phyloP scores from a whole-genome alignment of 495 filamentous ascomycete genomes.

The Physcia stellaris region DNA sequence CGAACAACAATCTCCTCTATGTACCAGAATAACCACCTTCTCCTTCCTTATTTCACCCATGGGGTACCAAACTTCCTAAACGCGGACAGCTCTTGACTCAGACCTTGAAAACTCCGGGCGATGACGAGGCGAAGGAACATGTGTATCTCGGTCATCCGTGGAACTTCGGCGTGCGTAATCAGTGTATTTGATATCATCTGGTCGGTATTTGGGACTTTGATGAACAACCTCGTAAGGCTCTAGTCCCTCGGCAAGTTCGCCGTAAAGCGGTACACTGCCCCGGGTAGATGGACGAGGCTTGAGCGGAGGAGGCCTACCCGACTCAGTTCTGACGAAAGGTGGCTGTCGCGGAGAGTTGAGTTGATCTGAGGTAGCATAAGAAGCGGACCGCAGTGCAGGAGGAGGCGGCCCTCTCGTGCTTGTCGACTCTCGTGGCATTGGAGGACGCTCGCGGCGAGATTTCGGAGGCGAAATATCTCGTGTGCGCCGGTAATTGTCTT shows the following conservation, averaged over 20 bases:
- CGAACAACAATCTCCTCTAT: no score
- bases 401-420: slow-evolving; percentile 8
- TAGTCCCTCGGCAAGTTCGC: background rate
- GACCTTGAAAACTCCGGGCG: background rate
- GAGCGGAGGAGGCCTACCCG: slow-evolving; percentile 6
- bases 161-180: slow-evolving; percentile 1
- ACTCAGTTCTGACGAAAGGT: slow-evolving; percentile 7
- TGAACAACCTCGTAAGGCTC: slow-evolving; percentile 3
- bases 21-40: no score
- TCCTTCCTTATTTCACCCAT: no score
- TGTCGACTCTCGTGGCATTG: slow-evolving; percentile 1
- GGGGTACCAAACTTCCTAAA: no score
- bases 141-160: background rate
- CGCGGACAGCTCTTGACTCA: background rate
- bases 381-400: slow-evolving; percentile 3
- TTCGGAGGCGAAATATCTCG: slow-evolving; percentile 1
- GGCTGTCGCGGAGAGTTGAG: background rate
- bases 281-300: slow-evolving; percentile 6
- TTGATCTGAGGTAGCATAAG: slow-evolving; percentile 6
- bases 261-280: background rate
- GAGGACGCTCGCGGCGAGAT: slow-evolving; percentile 5
- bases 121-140: background rate
- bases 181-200: slow-evolving; percentile 1
- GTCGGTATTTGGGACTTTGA: background rate
- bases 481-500: background rate